Evolutionary conservation across 148 eudicot genomes (phyloP), one percentile per base, ranked within the genome.

Genomic region (Chenopodium berlandieri): DNA sequence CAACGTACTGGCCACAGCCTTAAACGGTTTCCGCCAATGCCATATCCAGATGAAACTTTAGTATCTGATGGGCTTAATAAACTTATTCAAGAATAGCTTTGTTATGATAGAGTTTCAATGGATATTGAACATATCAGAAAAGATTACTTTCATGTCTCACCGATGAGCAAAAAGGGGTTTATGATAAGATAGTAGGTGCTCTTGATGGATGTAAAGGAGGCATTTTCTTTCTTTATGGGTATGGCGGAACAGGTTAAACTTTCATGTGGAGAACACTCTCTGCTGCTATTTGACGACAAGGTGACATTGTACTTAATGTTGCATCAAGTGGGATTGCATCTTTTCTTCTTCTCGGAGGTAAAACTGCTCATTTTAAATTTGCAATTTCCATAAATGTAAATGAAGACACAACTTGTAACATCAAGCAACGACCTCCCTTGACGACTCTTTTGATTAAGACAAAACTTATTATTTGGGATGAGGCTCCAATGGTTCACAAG

Each of bases 401-500:
- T 74, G 77, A 74, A n/a, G 13, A 47, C 12, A 40, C 63, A 7
- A 20, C 62, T 16, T 74, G 77, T 9, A 4, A 52, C 16, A 52
- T 67, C 71, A 22, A 67, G 14, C 31, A 23, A 6, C 2, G 22
- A n/a, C 7, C 12, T 9, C 71, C 71, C 30, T 67, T 67, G 22
- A 23, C 54, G 3, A 5, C 5, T 5, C 75, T 72, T 8, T 14
- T 72, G 9, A 37, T 19, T 19, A 22, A 19, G 19, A n/a, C 56
- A 14, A 72, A 72, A n/a, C 75, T 72, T 13, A 72, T 72, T 20
- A 46, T 72, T 13, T 72, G 52, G 75, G 75, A 72, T 72, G 52
- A 72, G 44, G 4, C 75, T 1, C 75, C 75, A 3, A 72, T 72
- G 75, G 48, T 44, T 34, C 23, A 72, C 25, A 72, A 20, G 16